phyloP scores from a whole-genome alignment of 2,329 filamentous ascomycete genomes.

The Fusarium proliferatum region DNA sequence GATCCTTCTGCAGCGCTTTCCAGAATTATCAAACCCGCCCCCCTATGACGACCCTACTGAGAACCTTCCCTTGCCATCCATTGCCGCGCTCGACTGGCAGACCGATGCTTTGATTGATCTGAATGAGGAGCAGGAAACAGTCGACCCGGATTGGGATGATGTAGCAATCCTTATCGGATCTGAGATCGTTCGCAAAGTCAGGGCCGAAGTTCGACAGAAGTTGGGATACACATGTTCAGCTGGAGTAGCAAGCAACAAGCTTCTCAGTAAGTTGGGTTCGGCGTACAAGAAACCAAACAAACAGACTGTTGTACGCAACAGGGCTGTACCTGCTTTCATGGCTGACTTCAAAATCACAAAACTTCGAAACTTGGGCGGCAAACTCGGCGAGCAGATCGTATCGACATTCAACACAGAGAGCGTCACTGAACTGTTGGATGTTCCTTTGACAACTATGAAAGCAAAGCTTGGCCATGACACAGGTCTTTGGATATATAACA shows the following conservation, averaged over 20 bases:
- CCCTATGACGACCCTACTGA: constrained; percentile 80
- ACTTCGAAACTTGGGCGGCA: constrained; percentile 94
- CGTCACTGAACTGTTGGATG: constrained; percentile 77
- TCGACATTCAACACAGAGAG: constrained; percentile 84
- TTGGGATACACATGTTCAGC: constrained; percentile 92
- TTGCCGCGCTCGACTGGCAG: constrained; percentile 82
- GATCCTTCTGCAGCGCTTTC: constrained; percentile 79
- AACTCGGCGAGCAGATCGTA: constrained; percentile 87
- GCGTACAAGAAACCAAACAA: constrained; percentile 92
- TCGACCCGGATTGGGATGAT: constrained; percentile 97
- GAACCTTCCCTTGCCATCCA: constrained; percentile 74
- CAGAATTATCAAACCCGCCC: constrained; percentile 72
- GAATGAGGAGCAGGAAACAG: constrained; percentile 77
- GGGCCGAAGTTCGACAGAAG: constrained; percentile 73
- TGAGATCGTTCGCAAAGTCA: constrained; percentile 84
- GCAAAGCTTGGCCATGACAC: constrained; percentile 84
- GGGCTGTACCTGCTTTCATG: constrained; percentile 83
- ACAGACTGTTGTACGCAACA: constrained; percentile 92
- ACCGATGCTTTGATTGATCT: constrained; percentile 85
- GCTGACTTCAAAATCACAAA: constrained; percentile 92
- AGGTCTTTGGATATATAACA: constrained; percentile 85
- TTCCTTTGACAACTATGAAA: constrained; percentile 81
- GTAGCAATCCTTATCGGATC: constrained; percentile 86
- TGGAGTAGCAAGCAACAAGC: constrained; percentile 90
- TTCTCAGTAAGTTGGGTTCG: constrained; percentile 93